These are phyloP conservation scores for Coemansia sp. DNA, from an alignment of 192 early-diverging fungal species.

Conservation along the genomic window DNA sequence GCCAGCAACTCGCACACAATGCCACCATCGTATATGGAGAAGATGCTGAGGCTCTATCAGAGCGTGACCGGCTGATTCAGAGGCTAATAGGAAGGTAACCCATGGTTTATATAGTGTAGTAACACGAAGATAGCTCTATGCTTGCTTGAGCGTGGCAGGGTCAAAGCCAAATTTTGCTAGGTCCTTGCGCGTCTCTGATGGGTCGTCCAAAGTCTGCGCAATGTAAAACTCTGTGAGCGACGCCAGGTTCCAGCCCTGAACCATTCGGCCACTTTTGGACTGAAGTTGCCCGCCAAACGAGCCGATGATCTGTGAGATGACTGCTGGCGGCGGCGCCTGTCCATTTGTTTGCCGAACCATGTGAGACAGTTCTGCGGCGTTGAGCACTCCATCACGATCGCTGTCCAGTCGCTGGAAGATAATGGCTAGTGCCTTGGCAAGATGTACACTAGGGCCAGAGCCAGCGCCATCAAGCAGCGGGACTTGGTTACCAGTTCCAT, in stretches of 20 bases:
- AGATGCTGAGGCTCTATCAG: slow-evolving; percentile 36
- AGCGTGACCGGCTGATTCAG: slow-evolving; percentile 38
- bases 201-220: slow-evolving; percentile 48
- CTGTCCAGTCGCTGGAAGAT: slow-evolving; percentile 45
- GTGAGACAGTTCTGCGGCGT: slow-evolving; percentile 25
- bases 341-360: slow-evolving; percentile 46
- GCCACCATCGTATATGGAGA: slow-evolving; percentile 47
- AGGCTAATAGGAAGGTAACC: slow-evolving; percentile 16
- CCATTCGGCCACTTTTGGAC: slow-evolving; percentile 20
- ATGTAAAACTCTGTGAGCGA: slow-evolving; percentile 45
- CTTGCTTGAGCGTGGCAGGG: slow-evolving; percentile 27
- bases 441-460: slow-evolving; percentile 36
- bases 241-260: slow-evolving; percentile 30
- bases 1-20: slow-evolving; percentile 14
- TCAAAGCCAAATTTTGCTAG: slow-evolving; percentile 51
- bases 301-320: slow-evolving; percentile 35
- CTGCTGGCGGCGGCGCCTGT: slow-evolving; percentile 20
- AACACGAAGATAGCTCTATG: not conserved
- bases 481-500: slow-evolving; percentile 27
- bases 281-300: slow-evolving; percentile 41
- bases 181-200: slow-evolving; percentile 46
- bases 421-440: slow-evolving; percentile 34
- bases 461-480: slow-evolving; percentile 39
- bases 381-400: slow-evolving; percentile 52
- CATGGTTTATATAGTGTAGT: not conserved